These are phyloP conservation scores for Microcyclospora tardicrescens DNA, from an alignment of 2,329 filamentous ascomycete species.

Conservation along the genomic window DNA sequence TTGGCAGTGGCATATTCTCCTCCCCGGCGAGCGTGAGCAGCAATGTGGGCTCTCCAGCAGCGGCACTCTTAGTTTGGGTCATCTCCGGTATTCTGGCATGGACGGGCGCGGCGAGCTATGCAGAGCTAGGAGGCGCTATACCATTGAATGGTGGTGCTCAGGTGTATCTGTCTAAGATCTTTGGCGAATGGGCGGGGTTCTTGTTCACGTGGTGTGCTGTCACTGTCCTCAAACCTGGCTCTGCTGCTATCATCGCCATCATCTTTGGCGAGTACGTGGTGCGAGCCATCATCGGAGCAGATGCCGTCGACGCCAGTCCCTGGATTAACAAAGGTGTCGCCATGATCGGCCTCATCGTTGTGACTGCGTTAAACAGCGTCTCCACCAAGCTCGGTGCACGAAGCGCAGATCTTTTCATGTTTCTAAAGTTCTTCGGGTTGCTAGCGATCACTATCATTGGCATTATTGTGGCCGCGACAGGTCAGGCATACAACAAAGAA, in stretches of 20 bases:
- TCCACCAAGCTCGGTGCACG: slow-evolving; percentile 80
- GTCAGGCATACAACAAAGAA: slow-evolving; percentile 61
- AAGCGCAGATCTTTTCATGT: slow-evolving; percentile 87
- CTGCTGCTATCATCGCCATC: slow-evolving; percentile 86
- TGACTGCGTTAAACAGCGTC: slow-evolving; percentile 79
- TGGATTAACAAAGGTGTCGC: slow-evolving; percentile 91
- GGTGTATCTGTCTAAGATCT: slow-evolving; percentile 90
- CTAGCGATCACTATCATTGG: slow-evolving; percentile 77
- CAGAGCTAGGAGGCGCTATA: slow-evolving; percentile 89
- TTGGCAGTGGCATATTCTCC: slow-evolving; percentile 92
- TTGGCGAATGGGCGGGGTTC: slow-evolving; percentile 85
- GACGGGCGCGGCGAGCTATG: slow-evolving; percentile 91
- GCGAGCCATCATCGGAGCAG: slow-evolving; percentile 71
- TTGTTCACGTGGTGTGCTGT: slow-evolving; percentile 95
- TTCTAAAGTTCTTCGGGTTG: slow-evolving; percentile 87
- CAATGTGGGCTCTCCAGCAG: slow-evolving; percentile 83
- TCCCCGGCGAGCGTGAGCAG: slow-evolving; percentile 85
- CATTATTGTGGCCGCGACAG: slow-evolving; percentile 77
- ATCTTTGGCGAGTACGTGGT: slow-evolving; percentile 99
- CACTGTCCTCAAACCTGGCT: slow-evolving; percentile 83
- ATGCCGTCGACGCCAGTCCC: slow-evolving; percentile 63
- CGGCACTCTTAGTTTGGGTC: slow-evolving; percentile 79
- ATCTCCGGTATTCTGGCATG: slow-evolving; percentile 87
- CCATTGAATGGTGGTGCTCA: slow-evolving; percentile 90
- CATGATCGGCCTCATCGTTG: slow-evolving; percentile 56